These are phyloP conservation scores for Agrocybe praecox DNA, from an alignment of 768 basidiomycete species.

Conservation along the genomic window DNA sequence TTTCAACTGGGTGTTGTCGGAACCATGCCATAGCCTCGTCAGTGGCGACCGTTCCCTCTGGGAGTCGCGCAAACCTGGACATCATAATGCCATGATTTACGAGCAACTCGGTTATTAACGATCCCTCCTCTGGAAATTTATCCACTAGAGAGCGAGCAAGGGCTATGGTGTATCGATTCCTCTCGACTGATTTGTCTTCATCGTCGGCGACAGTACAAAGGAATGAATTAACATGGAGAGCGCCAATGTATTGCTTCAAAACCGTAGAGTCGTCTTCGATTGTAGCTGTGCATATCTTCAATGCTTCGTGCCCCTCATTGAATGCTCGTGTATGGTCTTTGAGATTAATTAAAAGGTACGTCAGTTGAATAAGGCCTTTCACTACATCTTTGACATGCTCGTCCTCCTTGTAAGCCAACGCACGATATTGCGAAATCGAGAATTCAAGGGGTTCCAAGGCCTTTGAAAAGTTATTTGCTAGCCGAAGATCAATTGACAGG, in stretches of 20 bases:
- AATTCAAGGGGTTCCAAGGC: conserved; percentile 6
- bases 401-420: conserved; percentile 8
- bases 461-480: conserved; percentile 5
- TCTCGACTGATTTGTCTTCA: conserved; percentile 5
- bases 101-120: neutral
- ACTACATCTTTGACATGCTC: conserved; percentile 10
- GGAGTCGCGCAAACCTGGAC: conserved; percentile 2
- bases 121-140: conserved; percentile 4
- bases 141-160: neutral
- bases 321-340: conserved; percentile 8
- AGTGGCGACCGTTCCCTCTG: conserved; percentile 2
- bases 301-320: conserved; percentile 11
- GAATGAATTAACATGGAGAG: conserved; percentile 3
- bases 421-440: conserved; percentile 12
- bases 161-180: neutral
- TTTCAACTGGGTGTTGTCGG: neutral
- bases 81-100: neutral
- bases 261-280: conserved; percentile 1
- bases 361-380: conserved; percentile 8
- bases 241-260: neutral
- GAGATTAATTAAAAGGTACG: neutral
- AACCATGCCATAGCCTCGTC: conserved; percentile 2
- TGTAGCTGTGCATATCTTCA: conserved; percentile 2
- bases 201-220: neutral
- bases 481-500: conserved; percentile 12